Conservation (phyloP, 129 eudicot species). For the Mikania micrantha region DNA sequence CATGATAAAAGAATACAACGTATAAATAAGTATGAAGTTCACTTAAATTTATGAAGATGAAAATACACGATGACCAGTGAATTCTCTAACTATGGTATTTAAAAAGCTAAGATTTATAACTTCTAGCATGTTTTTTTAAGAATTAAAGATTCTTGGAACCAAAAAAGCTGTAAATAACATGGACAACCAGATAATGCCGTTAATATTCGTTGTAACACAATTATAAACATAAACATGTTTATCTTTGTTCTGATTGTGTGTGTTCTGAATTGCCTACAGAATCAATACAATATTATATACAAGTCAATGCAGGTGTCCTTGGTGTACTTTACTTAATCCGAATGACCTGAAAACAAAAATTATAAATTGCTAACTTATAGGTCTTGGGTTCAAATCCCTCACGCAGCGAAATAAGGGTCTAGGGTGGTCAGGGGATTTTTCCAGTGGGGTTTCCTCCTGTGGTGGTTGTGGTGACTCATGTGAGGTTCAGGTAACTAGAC, state of each 20-base stretch:
- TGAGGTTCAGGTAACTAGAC: too few relatives aligned
- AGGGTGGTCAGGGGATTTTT: too few relatives aligned
- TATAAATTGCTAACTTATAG: neutral
- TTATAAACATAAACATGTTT: conserved; percentile 3
- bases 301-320: neutral
- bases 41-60: too few relatives aligned
- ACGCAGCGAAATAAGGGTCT: too few relatives aligned
- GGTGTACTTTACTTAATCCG: neutral
- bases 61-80: neutral
- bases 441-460: too few relatives aligned
- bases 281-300: neutral
- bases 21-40: too few relatives aligned
- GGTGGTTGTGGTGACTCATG: too few relatives aligned
- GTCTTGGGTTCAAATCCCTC: too few relatives aligned
- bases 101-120: neutral
- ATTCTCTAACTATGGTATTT: neutral
- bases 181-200: conserved; percentile 16
- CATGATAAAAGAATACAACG: too few relatives aligned
- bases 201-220: neutral
- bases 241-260: conserved; percentile 18
- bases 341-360: neutral
- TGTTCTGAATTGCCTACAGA: conserved; percentile 9
- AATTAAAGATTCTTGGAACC: conserved; percentile 6
- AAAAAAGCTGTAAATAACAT: conserved; percentile 14
- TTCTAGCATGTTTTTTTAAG: neutral